Evolutionary conservation across 2,329 filamentous ascomycete genomes (phyloP), one percentile per base, ranked within the genome.

Genomic region (Anthostomella pinea): DNA sequence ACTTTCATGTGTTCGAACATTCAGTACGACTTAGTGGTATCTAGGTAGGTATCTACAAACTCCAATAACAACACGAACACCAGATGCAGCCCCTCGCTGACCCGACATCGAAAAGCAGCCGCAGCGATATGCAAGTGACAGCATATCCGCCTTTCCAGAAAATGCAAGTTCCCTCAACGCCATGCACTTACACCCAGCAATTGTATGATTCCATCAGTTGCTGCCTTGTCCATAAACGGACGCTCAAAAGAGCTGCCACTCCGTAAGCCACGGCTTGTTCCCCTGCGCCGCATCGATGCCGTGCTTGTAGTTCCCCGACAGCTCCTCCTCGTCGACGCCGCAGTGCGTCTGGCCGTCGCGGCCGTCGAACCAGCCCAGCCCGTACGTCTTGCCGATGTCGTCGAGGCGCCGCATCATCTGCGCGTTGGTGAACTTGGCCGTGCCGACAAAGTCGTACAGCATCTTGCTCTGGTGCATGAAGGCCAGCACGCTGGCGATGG

Each of bases 391-490:
- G 23, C 75, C 73, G n/a, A 75, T 62, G 8, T 58, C 63, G 42
- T 77, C 75, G 22, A 90, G 67, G 56, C 72, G 70, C 38, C 62
- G 60, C 46, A 74, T 77, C 79, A 87, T 85, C 55, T 79, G 64
- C 10, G 68, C 64, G 35, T 74, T 78, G 48, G 70, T 75, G 33
- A 81, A 63, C 62, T 77, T 77, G 43, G 81, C 76, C 15, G 83
- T 87, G 26, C 77, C 79, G 10, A 87, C 81, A 59, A 90, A 90
- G 53, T 79, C 77, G 45, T 80, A 81, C 29, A 90, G 65, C 85
- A 90, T 89, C 63, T 85, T 85, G 59, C 77, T 83, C 64, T 88
- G 84, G 60, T 90, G 82, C 41, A 90, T 85, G 54, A 84, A 90
- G 0, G 83, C 84, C 35, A 91, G 69, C 35, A 89, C 77, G 27